phyloP scores from a whole-genome alignment of 306 rosid genomes.

The Pterocarpus santalinus region DNA sequence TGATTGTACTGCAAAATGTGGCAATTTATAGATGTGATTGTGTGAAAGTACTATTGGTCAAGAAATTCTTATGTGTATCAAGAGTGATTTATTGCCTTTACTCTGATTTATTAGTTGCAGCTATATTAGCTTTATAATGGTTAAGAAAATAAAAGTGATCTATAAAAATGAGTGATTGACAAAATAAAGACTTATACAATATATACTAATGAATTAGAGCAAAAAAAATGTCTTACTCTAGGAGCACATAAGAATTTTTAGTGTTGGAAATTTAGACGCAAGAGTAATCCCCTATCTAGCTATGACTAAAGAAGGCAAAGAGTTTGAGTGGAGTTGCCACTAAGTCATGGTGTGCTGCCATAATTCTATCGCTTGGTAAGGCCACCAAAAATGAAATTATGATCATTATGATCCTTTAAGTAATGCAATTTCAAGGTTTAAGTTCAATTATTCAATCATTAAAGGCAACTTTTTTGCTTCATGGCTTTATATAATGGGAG shows the following conservation, averaged over 20 bases:
- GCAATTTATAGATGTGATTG: conserved; percentile 39
- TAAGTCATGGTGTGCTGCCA: conserved; percentile 14
- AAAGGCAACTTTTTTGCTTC: not conserved
- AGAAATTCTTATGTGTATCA: too few species aligned
- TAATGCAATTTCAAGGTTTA: not conserved
- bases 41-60: not conserved
- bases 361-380: not conserved
- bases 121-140: too few species aligned
- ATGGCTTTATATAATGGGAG: conserved; percentile 28
- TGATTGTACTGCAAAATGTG: conserved; percentile 13
- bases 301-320: not conserved
- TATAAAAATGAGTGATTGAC: too few species aligned
- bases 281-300: not conserved
- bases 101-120: too few species aligned
- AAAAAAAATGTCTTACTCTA: too few species aligned
- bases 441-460: conserved; percentile 41
- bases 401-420: not conserved
- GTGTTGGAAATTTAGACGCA: not conserved
- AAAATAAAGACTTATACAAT: too few species aligned
- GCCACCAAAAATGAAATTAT: conserved; percentile 33
- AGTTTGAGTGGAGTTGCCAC: conserved; percentile 44
- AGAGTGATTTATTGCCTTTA: too few species aligned
- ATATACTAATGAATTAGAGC: too few species aligned
- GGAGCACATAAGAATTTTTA: too few species aligned
- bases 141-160: too few species aligned